Conservation (phyloP, 805 yeast species). For the Ogataea angusta region DNA sequence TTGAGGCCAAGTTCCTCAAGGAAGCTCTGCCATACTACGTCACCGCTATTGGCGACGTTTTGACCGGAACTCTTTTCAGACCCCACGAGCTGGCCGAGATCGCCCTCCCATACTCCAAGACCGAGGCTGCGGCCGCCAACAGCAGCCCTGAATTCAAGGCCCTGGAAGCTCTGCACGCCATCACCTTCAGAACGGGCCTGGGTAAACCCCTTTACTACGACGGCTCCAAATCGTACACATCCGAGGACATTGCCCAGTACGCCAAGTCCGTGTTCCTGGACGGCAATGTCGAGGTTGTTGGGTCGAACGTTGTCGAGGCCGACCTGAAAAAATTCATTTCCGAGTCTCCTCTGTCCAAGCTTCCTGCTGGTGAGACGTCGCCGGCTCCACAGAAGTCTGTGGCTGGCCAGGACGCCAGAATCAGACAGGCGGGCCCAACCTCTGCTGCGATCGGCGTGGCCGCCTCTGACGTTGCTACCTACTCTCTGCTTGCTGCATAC, state of each 20-base stretch:
- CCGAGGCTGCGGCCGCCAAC: constrained; percentile 55
- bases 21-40: constrained; percentile 91
- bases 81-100: constrained; percentile 81
- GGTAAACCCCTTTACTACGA: constrained; percentile 81
- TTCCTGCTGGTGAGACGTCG: constrained; percentile 60
- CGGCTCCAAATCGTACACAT: constrained; percentile 52
- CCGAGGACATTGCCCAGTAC: constrained; percentile 63
- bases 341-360: constrained; percentile 60
- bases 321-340: constrained; percentile 68
- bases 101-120: constrained; percentile 72
- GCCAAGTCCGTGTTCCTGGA: constrained; percentile 67
- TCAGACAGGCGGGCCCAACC: constrained; percentile 60
- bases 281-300: constrained; percentile 68
- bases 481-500: constrained; percentile 68
- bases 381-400: constrained; percentile 38
- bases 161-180: constrained; percentile 71
- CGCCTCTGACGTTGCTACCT: constrained; percentile 62
- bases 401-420: constrained; percentile 67
- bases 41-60: constrained; percentile 72
- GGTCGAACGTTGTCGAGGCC: constrained; percentile 65
- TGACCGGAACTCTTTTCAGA: constrained; percentile 69
- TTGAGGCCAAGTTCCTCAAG: constrained; percentile 78
- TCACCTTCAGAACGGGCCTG: constrained; percentile 82
- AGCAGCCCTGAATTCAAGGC: constrained; percentile 57
- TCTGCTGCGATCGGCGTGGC: constrained; percentile 84